A percentile compares a stretch with the other conserved stretches of the same genome.
Conservation (phyloP, 1,284 basidiomycete species). For the Inonotus hispidus region DNA sequence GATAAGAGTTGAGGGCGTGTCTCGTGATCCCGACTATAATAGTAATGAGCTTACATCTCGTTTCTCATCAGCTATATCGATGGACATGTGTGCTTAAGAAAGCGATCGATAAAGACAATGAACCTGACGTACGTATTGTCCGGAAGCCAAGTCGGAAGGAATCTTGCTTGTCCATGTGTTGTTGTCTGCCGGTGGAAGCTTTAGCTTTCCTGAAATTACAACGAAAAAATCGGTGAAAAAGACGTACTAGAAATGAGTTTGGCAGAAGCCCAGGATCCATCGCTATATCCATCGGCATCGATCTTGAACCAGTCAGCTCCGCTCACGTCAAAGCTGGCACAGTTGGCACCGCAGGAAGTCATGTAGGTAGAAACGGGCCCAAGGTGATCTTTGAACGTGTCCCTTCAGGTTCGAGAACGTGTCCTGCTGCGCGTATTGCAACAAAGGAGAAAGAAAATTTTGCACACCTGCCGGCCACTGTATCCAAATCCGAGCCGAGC, state of each 20-base stretch:
- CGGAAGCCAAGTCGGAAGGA: slow-evolving; percentile 30
- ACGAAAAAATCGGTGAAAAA: neutral
- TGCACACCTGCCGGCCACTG: slow-evolving; percentile 25
- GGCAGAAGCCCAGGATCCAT: slow-evolving; percentile 30
- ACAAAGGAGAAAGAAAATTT: neutral
- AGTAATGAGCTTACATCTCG: slow-evolving; percentile 27
- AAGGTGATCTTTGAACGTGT: slow-evolving; percentile 19
- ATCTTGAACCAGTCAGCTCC: slow-evolving; percentile 36
- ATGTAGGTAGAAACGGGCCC: slow-evolving; percentile 36
- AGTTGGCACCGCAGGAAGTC: slow-evolving; percentile 33
- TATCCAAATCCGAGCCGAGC: neutral
- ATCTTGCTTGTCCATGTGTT: slow-evolving; percentile 29
- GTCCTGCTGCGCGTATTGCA: neutral
- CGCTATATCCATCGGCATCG: slow-evolving; percentile 31
- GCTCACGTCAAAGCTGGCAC: slow-evolving; percentile 30
- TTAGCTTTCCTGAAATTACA: neutral
- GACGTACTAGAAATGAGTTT: slow-evolving; percentile 27
- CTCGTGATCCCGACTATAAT: slow-evolving; percentile 5
- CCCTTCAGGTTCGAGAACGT: neutral
- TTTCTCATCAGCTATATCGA: slow-evolving; percentile 30
- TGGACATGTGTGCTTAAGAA: slow-evolving; percentile 4
- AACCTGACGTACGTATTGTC: slow-evolving; percentile 31
- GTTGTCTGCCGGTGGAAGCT: slow-evolving; percentile 24
- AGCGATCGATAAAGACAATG: slow-evolving; percentile 3
- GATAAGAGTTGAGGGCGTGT: slow-evolving; percentile 1